Base-by-base conservation (phyloP, 208 protist genomes). In the Trypanosomatidae sp. region DNA sequence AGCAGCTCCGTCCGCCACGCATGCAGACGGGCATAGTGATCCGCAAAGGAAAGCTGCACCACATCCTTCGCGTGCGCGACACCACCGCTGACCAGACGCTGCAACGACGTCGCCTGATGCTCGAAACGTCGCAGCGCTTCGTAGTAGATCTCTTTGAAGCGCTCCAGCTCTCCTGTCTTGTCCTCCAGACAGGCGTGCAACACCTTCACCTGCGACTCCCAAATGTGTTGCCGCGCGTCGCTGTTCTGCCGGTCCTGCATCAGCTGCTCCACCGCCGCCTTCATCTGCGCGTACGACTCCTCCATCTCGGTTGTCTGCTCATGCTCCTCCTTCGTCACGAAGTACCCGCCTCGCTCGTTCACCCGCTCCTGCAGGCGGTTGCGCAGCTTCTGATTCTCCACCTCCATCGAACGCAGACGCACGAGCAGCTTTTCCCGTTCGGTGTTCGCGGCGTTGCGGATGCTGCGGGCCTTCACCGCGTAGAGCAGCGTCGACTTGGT, bases 401-500 rank as follows among this genome's bases (percentile, higher is more conserved):
- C 86, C 80, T 96, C 91, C 62, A 94, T 82, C n/a, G 85, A 93
- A 39, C 90, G 84, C 52, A 97, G 75, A n/a, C 89, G 84, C 33
- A 91, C 83, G 47, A 94, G 81, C 46, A 98, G 72, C 73, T 92
- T 95, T 66, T 95, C 88, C 56, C 73, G 74, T 62, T 96, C 88
- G 47, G 85, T 92, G 83, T 96, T 94, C 46, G 92, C 84, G 4
- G 83, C 85, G 79, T 99, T 99, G 62, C 93, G 87, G 79, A 99
- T 99, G 65, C 96, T 98, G 41, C 94, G 84, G 10, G 97, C 97
- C 66, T 98, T 92, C 53, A 97, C 96, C 13, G 97, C 97, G 80
- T 99, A 99, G 77, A 98, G 91, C 22, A 99, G 85, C 10, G 98
- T 99, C 56, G 91, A 98, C 71, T 97, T 91, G 10, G 95, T 98